These are phyloP conservation scores for Teunomyces cretensis DNA, from an alignment of 805 yeast species.

Conservation along the genomic window DNA sequence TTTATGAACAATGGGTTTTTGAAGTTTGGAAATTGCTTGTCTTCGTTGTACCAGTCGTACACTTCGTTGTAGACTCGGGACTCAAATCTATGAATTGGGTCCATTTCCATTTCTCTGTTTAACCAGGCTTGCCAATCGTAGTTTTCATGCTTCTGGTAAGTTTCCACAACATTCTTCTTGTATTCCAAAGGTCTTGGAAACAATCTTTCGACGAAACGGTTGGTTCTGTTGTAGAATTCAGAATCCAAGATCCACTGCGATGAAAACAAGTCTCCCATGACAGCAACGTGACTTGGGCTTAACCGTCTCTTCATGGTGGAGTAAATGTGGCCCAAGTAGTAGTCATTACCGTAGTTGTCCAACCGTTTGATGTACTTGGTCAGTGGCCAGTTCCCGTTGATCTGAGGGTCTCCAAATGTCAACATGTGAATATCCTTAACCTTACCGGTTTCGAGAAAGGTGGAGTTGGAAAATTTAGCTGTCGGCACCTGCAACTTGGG, in stretches of 20 bases:
- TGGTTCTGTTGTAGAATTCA: constrained; percentile 80
- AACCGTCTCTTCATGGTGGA: constrained; percentile 59
- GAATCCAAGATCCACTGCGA: constrained; percentile 92
- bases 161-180: constrained; percentile 48
- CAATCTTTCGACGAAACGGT: constrained; percentile 67
- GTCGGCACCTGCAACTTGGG: constrained; percentile 17
- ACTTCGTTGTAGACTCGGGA: constrained; percentile 52
- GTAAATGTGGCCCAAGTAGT: constrained; percentile 83
- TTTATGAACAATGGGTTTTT: constrained; percentile 73
- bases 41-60: constrained; percentile 60
- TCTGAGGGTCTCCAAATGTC: constrained; percentile 96
- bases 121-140: constrained; percentile 54
- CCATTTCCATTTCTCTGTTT: constrained; percentile 39
- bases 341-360: constrained; percentile 89
- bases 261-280: constrained; percentile 89
- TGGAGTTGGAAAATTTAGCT: constrained; percentile 1
- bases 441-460: constrained; percentile 10
- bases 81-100: constrained; percentile 31
- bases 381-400: constrained; percentile 78
- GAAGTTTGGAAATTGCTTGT: constrained; percentile 30
- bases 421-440: constrained; percentile 60
- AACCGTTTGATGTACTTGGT: constrained; percentile 72
- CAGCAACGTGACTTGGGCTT: constrained; percentile 77
- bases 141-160: constrained; percentile 48
- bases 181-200: constrained; percentile 59